These are phyloP conservation scores for Zygosaccharomyces pseudobailii DNA, from an alignment of 1,139 yeast species.

Conservation along the genomic window DNA sequence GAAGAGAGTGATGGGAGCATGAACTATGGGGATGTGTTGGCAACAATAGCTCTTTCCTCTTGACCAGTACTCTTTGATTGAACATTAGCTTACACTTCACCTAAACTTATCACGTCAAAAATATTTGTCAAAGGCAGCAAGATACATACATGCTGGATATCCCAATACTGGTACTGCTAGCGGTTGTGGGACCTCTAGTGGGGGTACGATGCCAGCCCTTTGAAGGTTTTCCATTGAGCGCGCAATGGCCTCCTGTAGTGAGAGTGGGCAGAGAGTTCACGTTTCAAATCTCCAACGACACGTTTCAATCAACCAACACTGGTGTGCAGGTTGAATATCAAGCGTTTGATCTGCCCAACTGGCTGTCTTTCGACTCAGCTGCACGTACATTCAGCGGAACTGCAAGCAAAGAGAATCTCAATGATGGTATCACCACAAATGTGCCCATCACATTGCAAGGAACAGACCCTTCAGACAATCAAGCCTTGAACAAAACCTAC, in stretches of 20 bases:
- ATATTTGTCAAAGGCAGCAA: background rate
- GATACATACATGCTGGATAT: slow-evolving; percentile 5
- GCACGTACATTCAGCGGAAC: slow-evolving; percentile 66
- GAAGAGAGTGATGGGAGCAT: background rate
- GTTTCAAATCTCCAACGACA: slow-evolving; percentile 68
- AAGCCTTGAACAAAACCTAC: slow-evolving; percentile 44
- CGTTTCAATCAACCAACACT: slow-evolving; percentile 52
- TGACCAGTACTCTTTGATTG: background rate
- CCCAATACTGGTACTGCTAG: slow-evolving; percentile 7
- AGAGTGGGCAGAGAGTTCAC: slow-evolving; percentile 56
- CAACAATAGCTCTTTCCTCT: background rate
- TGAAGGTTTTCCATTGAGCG: slow-evolving; percentile 72
- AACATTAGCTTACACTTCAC: background rate
- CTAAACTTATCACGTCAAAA: background rate
- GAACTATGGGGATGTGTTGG: background rate
- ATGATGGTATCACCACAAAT: slow-evolving; percentile 37
- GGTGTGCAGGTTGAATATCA: slow-evolving; percentile 47
- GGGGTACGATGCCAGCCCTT: slow-evolving; percentile 36
- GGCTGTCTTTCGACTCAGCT: slow-evolving; percentile 68
- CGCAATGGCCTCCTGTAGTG: slow-evolving; percentile 86
- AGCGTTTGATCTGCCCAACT: slow-evolving; percentile 58
- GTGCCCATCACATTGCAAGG: slow-evolving; percentile 53
- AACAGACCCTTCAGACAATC: slow-evolving; percentile 50
- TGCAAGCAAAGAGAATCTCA: slow-evolving; percentile 48
- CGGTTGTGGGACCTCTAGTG: slow-evolving; percentile 5